Conservation (phyloP, 2,329 filamentous ascomycete genomes). For the Arachnomyces sp. region DNA sequence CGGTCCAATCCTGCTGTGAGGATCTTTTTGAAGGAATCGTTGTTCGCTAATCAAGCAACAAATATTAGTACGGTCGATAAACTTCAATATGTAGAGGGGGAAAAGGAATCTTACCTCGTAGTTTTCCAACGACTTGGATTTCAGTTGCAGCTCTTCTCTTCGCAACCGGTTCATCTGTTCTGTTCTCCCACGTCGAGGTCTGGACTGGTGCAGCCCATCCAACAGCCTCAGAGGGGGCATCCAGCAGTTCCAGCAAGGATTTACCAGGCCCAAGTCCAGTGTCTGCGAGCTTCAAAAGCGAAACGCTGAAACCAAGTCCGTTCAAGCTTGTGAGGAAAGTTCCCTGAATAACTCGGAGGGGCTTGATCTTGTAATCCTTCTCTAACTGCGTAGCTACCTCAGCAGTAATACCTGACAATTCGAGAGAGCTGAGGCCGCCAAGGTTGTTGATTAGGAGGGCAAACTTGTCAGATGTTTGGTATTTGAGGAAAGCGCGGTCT, state of each 20-base stretch:
- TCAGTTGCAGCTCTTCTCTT: constrained; percentile 23
- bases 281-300: constrained; percentile 55
- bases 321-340: constrained; percentile 69
- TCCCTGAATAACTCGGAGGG: constrained; percentile 54
- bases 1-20: constrained; percentile 50
- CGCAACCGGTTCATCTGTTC: constrained; percentile 35
- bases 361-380: constrained; percentile 52
- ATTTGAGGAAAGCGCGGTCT: constrained; percentile 56
- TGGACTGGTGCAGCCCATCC: constrained; percentile 59
- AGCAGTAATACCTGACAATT: constrained; percentile 60
- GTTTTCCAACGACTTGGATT: constrained; percentile 23
- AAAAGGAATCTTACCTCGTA: constrained; percentile 37
- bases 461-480: constrained; percentile 51
- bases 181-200: constrained; percentile 51
- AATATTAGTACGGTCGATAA: constrained; percentile 12
- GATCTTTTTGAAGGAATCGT: constrained; percentile 42
- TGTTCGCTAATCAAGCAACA: constrained; percentile 42
- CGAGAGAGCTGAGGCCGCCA: constrained; percentile 59
- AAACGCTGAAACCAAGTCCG: constrained; percentile 63
- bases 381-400: constrained; percentile 57
- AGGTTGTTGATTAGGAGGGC: constrained; percentile 64
- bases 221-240: constrained; percentile 59
- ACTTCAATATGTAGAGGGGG: constrained; percentile 2
- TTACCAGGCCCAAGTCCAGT: constrained; percentile 48
- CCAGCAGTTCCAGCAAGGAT: constrained; percentile 58